Evolutionary conservation across 2,329 filamentous ascomycete species (phyloP), one percentile per base, ranked within the genome.

Genomic region (Beauveria bassiana): DNA sequence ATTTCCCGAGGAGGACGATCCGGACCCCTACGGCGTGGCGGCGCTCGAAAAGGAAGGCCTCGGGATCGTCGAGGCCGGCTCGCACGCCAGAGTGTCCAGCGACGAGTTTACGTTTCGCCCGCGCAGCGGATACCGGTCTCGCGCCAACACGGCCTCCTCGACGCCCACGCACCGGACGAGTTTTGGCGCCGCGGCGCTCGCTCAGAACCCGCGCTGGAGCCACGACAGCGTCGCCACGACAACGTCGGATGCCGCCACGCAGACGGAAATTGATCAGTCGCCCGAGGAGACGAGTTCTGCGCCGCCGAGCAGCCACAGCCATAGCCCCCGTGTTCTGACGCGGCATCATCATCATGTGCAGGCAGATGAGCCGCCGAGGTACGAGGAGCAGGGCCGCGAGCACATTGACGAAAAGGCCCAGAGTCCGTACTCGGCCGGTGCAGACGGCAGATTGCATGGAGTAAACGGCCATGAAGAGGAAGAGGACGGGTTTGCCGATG

Each of bases 11-110:
- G 69, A 68, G 3, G 68, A 71, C 16, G 74, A 76, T 43, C 73
- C 74, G 0, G 74, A 76, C 63, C 74, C 74, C 0, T 76, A 70
- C 46, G 74, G 74, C 1, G 73, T 75, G 2, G 61, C 68, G 1
- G 74, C 73, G 0, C 66, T 76, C 6, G 70, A 75, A 59, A 71
- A 68, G 43, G 68, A 76, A 55, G 74, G 74, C 0, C 62, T 76
- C 1, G 72, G 72, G 5, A 72, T 76, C 9, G 68, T 70, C 6
- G 74, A 76, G 12, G 73, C 74, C 1, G 71, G 68, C 1, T 75
- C 72, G 1, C 70, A 65, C 3, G 70, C 70, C 2, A 68, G 73
- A 3, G 72, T 73, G 2, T 65, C 70, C 2, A 75, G 73, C n/a
- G 64, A 71, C 55, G 67, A 70, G 18, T 76, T 76, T 3, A 71